phyloP scores from a whole-genome alignment of 2,329 filamentous ascomycete genomes.

The Talaromyces marneffei region DNA sequence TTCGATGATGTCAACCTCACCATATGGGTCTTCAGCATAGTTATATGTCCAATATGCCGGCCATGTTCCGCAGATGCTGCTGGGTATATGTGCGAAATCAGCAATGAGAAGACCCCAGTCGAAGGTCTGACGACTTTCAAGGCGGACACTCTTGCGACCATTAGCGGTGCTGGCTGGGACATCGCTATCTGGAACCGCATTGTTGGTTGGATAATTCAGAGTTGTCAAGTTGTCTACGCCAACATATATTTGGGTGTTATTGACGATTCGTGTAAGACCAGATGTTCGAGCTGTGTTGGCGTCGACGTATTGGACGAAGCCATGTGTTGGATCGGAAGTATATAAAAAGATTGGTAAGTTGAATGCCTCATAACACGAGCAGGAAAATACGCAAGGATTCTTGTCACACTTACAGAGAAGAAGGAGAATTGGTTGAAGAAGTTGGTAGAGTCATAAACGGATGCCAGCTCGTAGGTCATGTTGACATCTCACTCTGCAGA shows the following conservation, averaged over 20 bases:
- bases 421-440: constrained; percentile 52
- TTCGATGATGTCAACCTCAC: constrained; percentile 77
- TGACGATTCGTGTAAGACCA: constrained; percentile 53
- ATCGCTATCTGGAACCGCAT: constrained; percentile 56
- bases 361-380: not conserved
- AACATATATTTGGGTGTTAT: constrained; percentile 56
- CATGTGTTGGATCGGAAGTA: constrained; percentile 63
- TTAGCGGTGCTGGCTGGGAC: constrained; percentile 35
- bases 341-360: not conserved
- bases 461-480: not conserved
- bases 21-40: constrained; percentile 33
- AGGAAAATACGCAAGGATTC: not conserved
- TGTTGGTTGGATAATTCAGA: constrained; percentile 56
- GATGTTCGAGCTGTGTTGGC: constrained; percentile 49
- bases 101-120: constrained; percentile 43
- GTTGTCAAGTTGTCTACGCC: constrained; percentile 60
- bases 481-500: not conserved
- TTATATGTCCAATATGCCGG: constrained; percentile 43
- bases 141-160: constrained; percentile 42
- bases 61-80: constrained; percentile 46
- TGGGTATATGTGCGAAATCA: constrained; percentile 46
- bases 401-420: constrained; percentile 37
- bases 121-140: constrained; percentile 40
- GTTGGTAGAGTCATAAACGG: not conserved
- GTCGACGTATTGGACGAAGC: constrained; percentile 66